A percentile compares a stretch with the other conserved stretches of the same genome.
These are phyloP conservation scores for Magnolia sinica DNA, from an alignment of 164 flowering plant genomes.

Conservation along the genomic window DNA sequence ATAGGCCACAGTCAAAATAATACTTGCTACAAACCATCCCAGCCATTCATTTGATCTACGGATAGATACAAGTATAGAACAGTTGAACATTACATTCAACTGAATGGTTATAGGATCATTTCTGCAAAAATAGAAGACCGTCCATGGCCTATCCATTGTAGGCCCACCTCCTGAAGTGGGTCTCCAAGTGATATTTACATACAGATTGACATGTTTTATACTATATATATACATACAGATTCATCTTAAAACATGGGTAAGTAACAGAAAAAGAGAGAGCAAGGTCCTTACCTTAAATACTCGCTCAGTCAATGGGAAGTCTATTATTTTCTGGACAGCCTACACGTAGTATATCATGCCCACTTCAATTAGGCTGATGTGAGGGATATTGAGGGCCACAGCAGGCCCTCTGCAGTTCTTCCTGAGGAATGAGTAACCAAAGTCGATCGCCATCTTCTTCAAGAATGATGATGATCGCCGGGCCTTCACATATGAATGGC, in stretches of 20 bases:
- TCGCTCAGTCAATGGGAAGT: not conserved
- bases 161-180: no score
- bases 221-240: not conserved
- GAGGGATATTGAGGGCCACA: slow-evolving; percentile 51
- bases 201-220: not conserved
- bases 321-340: not conserved
- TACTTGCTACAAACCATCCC: no score
- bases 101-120: no score
- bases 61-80: no score
- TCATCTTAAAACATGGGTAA: not conserved
- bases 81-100: no score
- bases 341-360: slow-evolving; percentile 53
- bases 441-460: slow-evolving; percentile 42
- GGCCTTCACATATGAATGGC: slow-evolving; percentile 49
- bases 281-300: not conserved
- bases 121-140: no score
- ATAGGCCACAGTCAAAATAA: no score
- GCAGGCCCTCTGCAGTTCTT: slow-evolving; percentile 58
- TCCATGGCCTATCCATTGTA: no score
- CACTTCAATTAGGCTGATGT: slow-evolving; percentile 51
- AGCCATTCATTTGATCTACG: no score
- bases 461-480: slow-evolving; percentile 42
- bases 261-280: not conserved
- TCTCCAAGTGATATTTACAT: no score
- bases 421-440: slow-evolving; percentile 47